A percentile compares a stretch with the other conserved stretches of the same genome.
phyloP scores from a whole-genome alignment of 2,329 filamentous ascomycete species.

The Mycosphaerella sp. region DNA sequence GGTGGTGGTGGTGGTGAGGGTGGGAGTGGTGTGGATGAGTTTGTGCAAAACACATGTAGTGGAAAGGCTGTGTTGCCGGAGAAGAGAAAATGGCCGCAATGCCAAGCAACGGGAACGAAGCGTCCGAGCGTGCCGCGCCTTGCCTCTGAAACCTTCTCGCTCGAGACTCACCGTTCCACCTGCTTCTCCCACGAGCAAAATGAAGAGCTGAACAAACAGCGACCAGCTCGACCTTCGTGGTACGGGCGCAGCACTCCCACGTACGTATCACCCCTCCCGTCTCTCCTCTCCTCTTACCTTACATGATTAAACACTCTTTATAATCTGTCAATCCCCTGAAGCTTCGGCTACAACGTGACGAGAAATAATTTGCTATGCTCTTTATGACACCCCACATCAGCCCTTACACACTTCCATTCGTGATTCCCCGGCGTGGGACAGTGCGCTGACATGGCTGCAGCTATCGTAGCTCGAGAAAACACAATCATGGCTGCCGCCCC shows the following conservation, averaged over 20 bases:
- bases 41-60: not conserved
- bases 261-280: conserved; percentile 2
- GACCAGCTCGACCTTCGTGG: conserved; percentile 5
- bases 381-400: conserved; percentile 26
- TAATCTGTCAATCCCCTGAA: conserved; percentile 85
- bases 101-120: not conserved
- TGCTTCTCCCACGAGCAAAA: conserved; percentile 10
- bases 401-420: not conserved
- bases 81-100: conserved; percentile 8
- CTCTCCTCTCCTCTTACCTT: not conserved
- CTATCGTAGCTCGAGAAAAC: not conserved
- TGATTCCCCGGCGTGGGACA: not conserved
- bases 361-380: conserved; percentile 46
- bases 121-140: not conserved
- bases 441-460: conserved; percentile 2
- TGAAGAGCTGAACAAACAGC: conserved; percentile 15
- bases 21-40: conserved; percentile 1
- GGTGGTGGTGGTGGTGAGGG: not conserved
- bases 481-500: conserved; percentile 19
- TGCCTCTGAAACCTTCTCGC: not conserved
- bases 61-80: not conserved
- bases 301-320: conserved; percentile 54
- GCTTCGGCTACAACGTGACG: conserved; percentile 45
- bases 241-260: not conserved
- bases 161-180: not conserved